Evolutionary conservation across 2,329 filamentous ascomycete species (phyloP).

Genomic region (Exserohilum turcica): DNA sequence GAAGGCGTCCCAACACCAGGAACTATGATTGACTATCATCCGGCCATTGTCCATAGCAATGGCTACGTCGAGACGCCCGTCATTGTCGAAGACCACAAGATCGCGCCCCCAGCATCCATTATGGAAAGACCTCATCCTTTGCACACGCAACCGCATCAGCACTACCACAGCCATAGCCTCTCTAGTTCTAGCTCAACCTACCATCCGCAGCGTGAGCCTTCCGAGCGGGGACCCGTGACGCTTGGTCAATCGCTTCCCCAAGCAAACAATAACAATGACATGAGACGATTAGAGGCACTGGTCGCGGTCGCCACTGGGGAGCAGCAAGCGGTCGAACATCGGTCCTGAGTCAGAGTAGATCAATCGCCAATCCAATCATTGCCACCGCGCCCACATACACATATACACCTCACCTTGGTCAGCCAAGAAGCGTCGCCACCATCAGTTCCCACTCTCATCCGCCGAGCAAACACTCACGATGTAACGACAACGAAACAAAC

Average conservation of each 20-base stretch:
- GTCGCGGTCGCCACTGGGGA: slow-evolving; percentile 69
- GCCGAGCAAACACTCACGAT: slow-evolving; percentile 20
- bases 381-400: background rate
- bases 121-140: slow-evolving; percentile 46
- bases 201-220: slow-evolving; percentile 35
- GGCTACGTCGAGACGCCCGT: slow-evolving; percentile 54
- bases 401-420: background rate
- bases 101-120: slow-evolving; percentile 35
- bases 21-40: slow-evolving; percentile 57
- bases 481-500: slow-evolving; percentile 26
- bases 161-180: slow-evolving; percentile 38
- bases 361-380: background rate
- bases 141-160: slow-evolving; percentile 33
- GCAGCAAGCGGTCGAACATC: slow-evolving; percentile 46
- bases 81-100: slow-evolving; percentile 51
- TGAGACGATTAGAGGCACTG: slow-evolving; percentile 64
- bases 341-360: slow-evolving; percentile 18
- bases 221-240: slow-evolving; percentile 33
- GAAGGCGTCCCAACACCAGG: slow-evolving; percentile 61
- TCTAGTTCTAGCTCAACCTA: slow-evolving; percentile 36
- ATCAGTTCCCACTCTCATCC: slow-evolving; percentile 3
- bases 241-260: slow-evolving; percentile 45
- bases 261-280: slow-evolving; percentile 50
- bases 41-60: slow-evolving; percentile 58
- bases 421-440: slow-evolving; percentile 1